A percentile compares a stretch with the other conserved stretches of the same genome.
These are phyloP conservation scores for Phaseolus coccineus DNA, from an alignment of 331 rosid genomes.

Conservation along the genomic window DNA sequence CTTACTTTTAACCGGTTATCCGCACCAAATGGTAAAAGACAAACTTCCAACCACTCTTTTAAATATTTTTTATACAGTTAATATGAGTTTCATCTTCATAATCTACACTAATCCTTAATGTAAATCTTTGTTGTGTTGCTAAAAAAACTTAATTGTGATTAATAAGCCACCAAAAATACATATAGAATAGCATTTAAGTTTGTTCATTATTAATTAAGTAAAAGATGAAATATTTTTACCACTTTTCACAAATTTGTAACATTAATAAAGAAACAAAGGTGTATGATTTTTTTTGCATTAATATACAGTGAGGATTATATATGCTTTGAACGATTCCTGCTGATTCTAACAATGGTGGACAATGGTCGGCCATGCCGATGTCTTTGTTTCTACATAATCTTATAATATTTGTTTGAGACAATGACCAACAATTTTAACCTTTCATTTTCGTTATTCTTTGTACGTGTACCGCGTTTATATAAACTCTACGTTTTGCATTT, in stretches of 20 bases:
- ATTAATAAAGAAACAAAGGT: slow-evolving; percentile 14
- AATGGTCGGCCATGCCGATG: slow-evolving; percentile 35
- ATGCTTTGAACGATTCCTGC: not conserved
- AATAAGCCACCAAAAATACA: no score
- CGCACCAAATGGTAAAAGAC: not conserved
- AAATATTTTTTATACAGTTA: no score
- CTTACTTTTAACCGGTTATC: not conserved
- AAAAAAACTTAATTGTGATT: not conserved
- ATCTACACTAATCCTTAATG: not conserved
- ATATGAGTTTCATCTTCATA: not conserved
- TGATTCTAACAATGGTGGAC: slow-evolving; percentile 16
- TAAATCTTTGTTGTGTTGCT: no score
- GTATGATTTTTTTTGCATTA: not conserved
- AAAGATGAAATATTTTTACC: not conserved
- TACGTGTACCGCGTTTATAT: slow-evolving; percentile 10
- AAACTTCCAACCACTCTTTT: not conserved
- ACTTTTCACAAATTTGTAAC: not conserved
- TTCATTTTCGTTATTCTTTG: not conserved
- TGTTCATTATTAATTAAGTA: not conserved
- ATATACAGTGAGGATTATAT: not conserved
- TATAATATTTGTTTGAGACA: slow-evolving; percentile 1
- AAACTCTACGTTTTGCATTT: slow-evolving; percentile 9
- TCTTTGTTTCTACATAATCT: slow-evolving; percentile 2
- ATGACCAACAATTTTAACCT: not conserved
- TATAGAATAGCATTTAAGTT: no score